These are phyloP conservation scores for Phyllosticta ampelicida DNA, from an alignment of 2,329 filamentous ascomycete genomes.

Conservation along the genomic window DNA sequence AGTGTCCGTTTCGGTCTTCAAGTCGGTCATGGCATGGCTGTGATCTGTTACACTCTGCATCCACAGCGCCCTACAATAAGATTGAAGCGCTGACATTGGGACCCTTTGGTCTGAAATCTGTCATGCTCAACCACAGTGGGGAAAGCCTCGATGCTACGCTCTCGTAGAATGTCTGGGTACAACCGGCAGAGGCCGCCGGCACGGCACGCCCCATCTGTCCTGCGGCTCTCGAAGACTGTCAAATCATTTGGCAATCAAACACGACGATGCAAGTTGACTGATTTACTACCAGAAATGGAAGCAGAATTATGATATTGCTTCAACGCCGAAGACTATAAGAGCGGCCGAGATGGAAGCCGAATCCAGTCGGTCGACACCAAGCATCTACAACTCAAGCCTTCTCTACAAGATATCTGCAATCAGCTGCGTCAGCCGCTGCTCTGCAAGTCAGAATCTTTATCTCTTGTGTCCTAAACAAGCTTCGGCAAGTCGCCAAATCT, in stretches of 20 bases:
- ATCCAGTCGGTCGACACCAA: background rate
- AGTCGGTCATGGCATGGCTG: background rate
- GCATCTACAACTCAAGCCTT: background rate
- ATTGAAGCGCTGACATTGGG: conserved; percentile 7
- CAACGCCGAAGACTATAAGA: background rate
- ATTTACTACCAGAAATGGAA: background rate
- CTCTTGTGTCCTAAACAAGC: background rate
- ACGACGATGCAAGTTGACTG: background rate
- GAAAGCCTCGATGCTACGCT: background rate
- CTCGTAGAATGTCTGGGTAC: conserved; percentile 1
- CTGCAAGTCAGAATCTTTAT: background rate
- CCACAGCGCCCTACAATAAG: conserved; percentile 6
- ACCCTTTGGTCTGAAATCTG: conserved; percentile 2
- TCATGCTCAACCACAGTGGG: conserved; percentile 3
- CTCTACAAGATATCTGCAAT: background rate
- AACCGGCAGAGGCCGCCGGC: conserved; percentile 1
- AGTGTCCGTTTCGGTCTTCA: background rate
- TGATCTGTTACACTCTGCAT: background rate
- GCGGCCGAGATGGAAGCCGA: background rate
- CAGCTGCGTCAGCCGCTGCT: background rate
- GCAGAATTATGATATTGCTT: conserved; percentile 2
- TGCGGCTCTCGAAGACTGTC: background rate
- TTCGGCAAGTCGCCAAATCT: background rate
- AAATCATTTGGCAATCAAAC: conserved; percentile 9
- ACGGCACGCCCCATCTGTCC: conserved; percentile 3